Conservation (phyloP, 495 filamentous ascomycete species). For the Aspergillus kassunensis region DNA sequence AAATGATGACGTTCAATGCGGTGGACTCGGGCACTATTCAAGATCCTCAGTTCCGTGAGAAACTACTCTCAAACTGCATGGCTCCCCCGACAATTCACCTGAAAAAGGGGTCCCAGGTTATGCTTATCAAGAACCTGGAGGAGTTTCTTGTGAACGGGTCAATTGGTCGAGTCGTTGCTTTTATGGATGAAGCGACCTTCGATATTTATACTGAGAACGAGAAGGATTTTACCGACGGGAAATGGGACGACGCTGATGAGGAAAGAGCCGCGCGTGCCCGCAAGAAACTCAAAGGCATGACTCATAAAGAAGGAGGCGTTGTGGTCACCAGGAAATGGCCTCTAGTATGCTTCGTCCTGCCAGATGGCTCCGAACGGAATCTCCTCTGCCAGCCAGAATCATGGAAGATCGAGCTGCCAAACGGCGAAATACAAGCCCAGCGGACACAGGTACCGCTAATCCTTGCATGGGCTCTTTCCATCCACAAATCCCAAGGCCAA, state of each 20-base stretch:
- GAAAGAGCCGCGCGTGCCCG: constrained; percentile 42
- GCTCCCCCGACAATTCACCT: constrained; percentile 71
- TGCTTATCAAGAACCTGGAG: constrained; percentile 99
- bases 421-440: constrained; percentile 86
- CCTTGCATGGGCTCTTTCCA: constrained; percentile 92
- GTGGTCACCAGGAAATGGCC: constrained; percentile 58
- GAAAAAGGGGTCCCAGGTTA: constrained; percentile 92
- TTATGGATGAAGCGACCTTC: constrained; percentile 81
- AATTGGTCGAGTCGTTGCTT: constrained; percentile 75
- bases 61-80: constrained; percentile 86
- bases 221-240: constrained; percentile 45
- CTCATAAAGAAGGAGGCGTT: constrained; percentile 33
- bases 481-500: constrained; percentile 97
- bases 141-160: constrained; percentile 92
- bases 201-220: constrained; percentile 57
- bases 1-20: constrained; percentile 62
- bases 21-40: constrained; percentile 69
- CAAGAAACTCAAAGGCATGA: constrained; percentile 46
- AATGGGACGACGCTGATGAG: constrained; percentile 37
- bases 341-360: constrained; percentile 72
- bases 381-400: constrained; percentile 79
- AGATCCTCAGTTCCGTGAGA: constrained; percentile 66
- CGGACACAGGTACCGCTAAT: constrained; percentile 67
- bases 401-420: constrained; percentile 97
- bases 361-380: constrained; percentile 72